Conservation (phyloP, 805 yeast species). For the Suhomyces emberorum region DNA sequence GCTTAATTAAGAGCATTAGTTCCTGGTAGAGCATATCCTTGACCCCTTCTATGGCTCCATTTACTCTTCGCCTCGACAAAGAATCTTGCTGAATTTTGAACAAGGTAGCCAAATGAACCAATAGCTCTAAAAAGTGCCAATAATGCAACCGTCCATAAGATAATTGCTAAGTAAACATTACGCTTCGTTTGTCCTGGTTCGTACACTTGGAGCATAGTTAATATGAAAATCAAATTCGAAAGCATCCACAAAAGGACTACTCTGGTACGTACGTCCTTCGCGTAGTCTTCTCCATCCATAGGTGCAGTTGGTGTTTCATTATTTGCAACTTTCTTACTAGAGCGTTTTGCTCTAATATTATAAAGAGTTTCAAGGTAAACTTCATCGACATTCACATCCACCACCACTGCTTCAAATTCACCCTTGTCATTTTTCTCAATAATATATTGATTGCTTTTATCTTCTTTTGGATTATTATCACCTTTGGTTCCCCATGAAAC, state of each 20-base stretch:
- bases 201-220: constrained; percentile 85
- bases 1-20: constrained; percentile 32
- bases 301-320: constrained; percentile 29
- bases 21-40: constrained; percentile 35
- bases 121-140: constrained; percentile 77
- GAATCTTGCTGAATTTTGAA: constrained; percentile 35
- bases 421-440: constrained; percentile 79
- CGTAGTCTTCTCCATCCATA: constrained; percentile 72
- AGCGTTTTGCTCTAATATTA: constrained; percentile 68
- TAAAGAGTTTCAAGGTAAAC: constrained; percentile 73
- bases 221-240: constrained; percentile 71
- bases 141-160: constrained; percentile 89
- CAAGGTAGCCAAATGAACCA: constrained; percentile 74
- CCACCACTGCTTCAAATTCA: constrained; percentile 71
- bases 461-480: constrained; percentile 64
- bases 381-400: constrained; percentile 80
- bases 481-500: constrained; percentile 99
- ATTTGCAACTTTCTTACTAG: constrained; percentile 47
- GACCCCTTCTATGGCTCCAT: constrained; percentile 36
- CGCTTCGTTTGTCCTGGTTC: constrained; percentile 52
- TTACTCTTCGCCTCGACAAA: constrained; percentile 39
- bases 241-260: constrained; percentile 96
- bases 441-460: constrained; percentile 75
- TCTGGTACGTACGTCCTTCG: constrained; percentile 89
- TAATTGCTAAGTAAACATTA: constrained; percentile 76